These are phyloP conservation scores for Chaetomidium leptoderma DNA, from an alignment of 495 filamentous ascomycete species.

Conservation along the genomic window DNA sequence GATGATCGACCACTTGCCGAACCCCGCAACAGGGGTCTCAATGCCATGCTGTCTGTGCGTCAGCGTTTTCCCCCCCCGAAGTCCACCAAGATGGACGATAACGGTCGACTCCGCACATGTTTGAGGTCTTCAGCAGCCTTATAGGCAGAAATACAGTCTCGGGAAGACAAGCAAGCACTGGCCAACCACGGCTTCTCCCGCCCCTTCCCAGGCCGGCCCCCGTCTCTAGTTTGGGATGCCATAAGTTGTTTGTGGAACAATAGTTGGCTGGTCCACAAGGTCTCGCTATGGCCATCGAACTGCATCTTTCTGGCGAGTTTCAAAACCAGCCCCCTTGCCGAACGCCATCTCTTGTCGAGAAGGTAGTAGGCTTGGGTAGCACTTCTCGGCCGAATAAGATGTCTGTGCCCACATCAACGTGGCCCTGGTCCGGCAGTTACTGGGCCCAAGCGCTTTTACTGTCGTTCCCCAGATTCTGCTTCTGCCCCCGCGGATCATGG, in stretches of 20 bases:
- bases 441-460: background rate
- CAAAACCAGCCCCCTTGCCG: background rate
- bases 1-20: slow-evolving; percentile 7
- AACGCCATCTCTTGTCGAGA: background rate
- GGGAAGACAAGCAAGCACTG: background rate
- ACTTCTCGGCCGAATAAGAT: background rate
- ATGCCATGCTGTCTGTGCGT: slow-evolving; percentile 23
- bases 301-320: slow-evolving; percentile 6
- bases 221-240: background rate
- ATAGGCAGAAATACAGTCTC: slow-evolving; percentile 13
- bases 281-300: background rate
- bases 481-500: slow-evolving; percentile 5
- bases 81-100: background rate
- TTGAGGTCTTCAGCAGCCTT: slow-evolving; percentile 18
- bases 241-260: background rate
- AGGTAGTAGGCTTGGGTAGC: too few relatives aligned
- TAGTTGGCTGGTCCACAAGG: background rate
- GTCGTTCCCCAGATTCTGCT: slow-evolving; percentile 14
- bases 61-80: background rate
- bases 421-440: background rate
- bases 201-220: background rate
- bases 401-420: slow-evolving; percentile 5
- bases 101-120: slow-evolving; percentile 6
- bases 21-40: slow-evolving; percentile 18
- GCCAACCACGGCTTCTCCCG: slow-evolving; percentile 14